Percentiles rank a stretch among this genome's conserved stretches.
Conservation (phyloP, 805 yeast genomes). For the Candida khao-thaluensis region DNA sequence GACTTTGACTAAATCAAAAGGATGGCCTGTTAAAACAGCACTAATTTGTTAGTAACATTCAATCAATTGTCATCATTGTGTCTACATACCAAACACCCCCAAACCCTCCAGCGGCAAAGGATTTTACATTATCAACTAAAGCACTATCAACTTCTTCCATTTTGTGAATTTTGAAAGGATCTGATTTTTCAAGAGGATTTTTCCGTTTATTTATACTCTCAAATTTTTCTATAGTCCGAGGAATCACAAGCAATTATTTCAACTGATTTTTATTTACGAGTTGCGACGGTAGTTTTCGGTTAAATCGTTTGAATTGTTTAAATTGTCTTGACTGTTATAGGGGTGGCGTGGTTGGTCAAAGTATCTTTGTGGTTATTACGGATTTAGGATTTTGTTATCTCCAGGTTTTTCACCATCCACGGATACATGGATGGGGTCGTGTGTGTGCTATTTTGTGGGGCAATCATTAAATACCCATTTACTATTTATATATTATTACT, state of each 20-base stretch:
- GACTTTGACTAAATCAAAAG: conserved; percentile 91
- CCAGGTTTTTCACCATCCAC: not conserved
- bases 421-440: conserved; percentile 1
- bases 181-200: conserved; percentile 2
- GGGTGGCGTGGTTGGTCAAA: too few species aligned
- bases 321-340: too few species aligned
- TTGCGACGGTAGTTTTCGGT: not conserved
- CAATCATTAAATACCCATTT: too few species aligned
- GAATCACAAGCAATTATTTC: conserved; percentile 7
- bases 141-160: conserved; percentile 49
- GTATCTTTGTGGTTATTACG: too few species aligned
- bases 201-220: conserved; percentile 4
- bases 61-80: not conserved
- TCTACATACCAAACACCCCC: conserved; percentile 70
- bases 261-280: conserved; percentile 7
- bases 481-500: too few species aligned
- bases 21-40: conserved; percentile 95
- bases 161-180: too few species aligned
- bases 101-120: conserved; percentile 90
- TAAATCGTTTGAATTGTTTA: not conserved
- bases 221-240: conserved; percentile 5
- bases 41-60: conserved; percentile 28
- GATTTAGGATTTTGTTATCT: not conserved
- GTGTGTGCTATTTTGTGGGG: conserved; percentile 14
- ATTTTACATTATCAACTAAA: conserved; percentile 75